Percentiles rank a stretch among this genome's conserved stretches.
Evolutionary conservation across 495 filamentous ascomycete species (phyloP).

Genomic region (Baudoinia panamericana): DNA sequence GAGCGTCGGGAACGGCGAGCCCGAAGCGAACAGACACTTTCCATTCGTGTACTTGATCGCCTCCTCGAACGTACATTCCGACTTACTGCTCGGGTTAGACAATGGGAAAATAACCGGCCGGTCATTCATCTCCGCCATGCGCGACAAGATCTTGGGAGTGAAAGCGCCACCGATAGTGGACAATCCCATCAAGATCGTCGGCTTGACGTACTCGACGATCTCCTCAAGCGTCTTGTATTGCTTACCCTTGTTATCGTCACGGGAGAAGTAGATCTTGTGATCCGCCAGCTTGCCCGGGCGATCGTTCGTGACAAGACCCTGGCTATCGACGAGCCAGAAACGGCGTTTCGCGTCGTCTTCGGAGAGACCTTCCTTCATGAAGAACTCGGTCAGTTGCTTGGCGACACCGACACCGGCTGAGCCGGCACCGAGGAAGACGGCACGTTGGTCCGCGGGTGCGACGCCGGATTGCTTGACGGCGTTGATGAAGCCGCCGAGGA

Average conservation of each 20-base stretch:
- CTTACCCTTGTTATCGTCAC: slow-evolving; percentile 77
- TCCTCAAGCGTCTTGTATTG: slow-evolving; percentile 85
- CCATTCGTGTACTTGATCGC: slow-evolving; percentile 81
- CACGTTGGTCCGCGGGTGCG: slow-evolving; percentile 76
- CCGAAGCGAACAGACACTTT: slow-evolving; percentile 83
- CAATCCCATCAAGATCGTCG: slow-evolving; percentile 86
- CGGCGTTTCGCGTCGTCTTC: slow-evolving; percentile 78
- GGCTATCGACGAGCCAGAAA: slow-evolving; percentile 94
- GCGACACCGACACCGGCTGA: slow-evolving; percentile 93
- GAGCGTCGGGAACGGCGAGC: slow-evolving; percentile 77
- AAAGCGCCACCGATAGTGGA: slow-evolving; percentile 92
- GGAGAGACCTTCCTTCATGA: slow-evolving; percentile 83
- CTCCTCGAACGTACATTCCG: slow-evolving; percentile 91
- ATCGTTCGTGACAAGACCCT: slow-evolving; percentile 79
- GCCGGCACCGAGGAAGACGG: slow-evolving; percentile 93
- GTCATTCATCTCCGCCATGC: slow-evolving; percentile 70
- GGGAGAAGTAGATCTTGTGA: slow-evolving; percentile 96
- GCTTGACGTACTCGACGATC: slow-evolving; percentile 85
- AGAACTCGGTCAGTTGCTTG: slow-evolving; percentile 91
- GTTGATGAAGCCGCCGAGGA: slow-evolving; percentile 86
- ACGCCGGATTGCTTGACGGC: slow-evolving; percentile 81
- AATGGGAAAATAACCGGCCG: slow-evolving; percentile 85
- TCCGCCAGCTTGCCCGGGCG: slow-evolving; percentile 88
- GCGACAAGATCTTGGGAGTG: slow-evolving; percentile 70
- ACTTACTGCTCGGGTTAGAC: slow-evolving; percentile 87